These are phyloP conservation scores for Talaromyces trachyspermus DNA, from an alignment of 495 filamentous ascomycete genomes.

Conservation along the genomic window DNA sequence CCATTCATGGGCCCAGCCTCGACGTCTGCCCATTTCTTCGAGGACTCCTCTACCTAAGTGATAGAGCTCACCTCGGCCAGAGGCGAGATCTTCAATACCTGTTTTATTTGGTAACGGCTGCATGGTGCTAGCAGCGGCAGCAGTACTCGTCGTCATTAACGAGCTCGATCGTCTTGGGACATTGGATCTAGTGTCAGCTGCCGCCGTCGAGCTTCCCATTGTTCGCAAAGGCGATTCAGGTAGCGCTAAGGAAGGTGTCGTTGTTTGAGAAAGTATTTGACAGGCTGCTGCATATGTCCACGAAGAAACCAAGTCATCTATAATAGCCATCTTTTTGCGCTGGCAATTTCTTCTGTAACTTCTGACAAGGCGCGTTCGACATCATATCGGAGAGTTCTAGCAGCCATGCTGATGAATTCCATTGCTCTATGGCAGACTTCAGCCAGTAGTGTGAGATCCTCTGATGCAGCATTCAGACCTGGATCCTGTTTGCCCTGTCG, in stretches of 20 bases:
- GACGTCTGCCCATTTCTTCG: conserved; percentile 61
- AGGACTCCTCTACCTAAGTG: conserved; percentile 72
- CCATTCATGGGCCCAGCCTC: conserved; percentile 77
- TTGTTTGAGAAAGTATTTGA: conserved; percentile 71
- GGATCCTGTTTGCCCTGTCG: conserved; percentile 17
- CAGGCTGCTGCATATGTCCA: conserved; percentile 76
- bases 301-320: conserved; percentile 76
- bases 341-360: conserved; percentile 16
- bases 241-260: conserved; percentile 58
- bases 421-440: conserved; percentile 73
- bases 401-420: conserved; percentile 71
- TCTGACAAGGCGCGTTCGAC: conserved; percentile 38
- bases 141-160: conserved; percentile 18
- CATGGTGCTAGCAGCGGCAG: neutral
- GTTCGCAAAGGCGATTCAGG: conserved; percentile 48
- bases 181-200: conserved; percentile 38
- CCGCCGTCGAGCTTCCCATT: conserved; percentile 15
- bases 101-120: conserved; percentile 38
- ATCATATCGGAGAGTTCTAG: conserved; percentile 71
- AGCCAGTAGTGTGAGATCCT: conserved; percentile 68
- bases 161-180: conserved; percentile 40
- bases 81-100: conserved; percentile 77
- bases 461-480: conserved; percentile 35
- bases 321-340: conserved; percentile 40
- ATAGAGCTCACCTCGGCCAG: conserved; percentile 70